These are phyloP conservation scores for Phoenix dactylifera DNA, from an alignment of 176 grass and related monocot species.

Conservation along the genomic window DNA sequence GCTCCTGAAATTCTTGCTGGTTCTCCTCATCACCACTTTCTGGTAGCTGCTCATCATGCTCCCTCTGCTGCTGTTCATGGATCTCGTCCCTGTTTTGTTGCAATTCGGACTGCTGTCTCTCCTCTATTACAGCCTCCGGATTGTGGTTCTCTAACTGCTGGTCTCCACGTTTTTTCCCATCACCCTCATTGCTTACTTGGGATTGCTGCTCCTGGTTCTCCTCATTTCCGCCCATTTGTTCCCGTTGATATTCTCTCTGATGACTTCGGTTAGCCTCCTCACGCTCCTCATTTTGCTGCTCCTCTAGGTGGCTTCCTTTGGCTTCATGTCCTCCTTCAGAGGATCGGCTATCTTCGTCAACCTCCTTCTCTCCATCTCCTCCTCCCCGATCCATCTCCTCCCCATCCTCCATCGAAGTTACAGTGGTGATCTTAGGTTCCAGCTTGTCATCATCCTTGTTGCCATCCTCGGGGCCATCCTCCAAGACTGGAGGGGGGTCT, in stretches of 20 bases:
- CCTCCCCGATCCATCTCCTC: conserved; percentile 3
- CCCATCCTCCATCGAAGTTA: neutral
- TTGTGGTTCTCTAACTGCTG: neutral
- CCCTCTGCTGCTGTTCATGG: conserved; percentile 41
- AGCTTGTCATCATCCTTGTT: neutral
- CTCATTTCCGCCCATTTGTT: too few relatives aligned
- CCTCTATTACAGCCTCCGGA: conserved; percentile 62
- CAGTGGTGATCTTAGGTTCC: too few relatives aligned
- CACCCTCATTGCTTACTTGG: conserved; percentile 25
- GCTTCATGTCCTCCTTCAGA: conserved; percentile 3
- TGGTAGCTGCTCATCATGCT: conserved; percentile 31
- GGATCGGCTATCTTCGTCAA: neutral
- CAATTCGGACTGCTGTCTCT: conserved; percentile 37
- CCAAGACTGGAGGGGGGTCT: conserved; percentile 1
- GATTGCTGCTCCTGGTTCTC: conserved; percentile 9
- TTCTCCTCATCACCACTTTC: neutral
- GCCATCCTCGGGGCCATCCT: neutral
- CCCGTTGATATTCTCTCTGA: too few relatives aligned
- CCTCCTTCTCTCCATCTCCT: neutral
- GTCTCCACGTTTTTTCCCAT: conserved; percentile 31
- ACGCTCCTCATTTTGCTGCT: neutral
- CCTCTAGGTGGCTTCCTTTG: conserved; percentile 7
- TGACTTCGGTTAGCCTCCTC: too few relatives aligned
- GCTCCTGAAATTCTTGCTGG: neutral
- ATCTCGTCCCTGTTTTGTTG: conserved; percentile 39